Percentiles rank a stretch among this genome's conserved stretches.
phyloP scores from a whole-genome alignment of 495 filamentous ascomycete species.

The Talaromyces liani region DNA sequence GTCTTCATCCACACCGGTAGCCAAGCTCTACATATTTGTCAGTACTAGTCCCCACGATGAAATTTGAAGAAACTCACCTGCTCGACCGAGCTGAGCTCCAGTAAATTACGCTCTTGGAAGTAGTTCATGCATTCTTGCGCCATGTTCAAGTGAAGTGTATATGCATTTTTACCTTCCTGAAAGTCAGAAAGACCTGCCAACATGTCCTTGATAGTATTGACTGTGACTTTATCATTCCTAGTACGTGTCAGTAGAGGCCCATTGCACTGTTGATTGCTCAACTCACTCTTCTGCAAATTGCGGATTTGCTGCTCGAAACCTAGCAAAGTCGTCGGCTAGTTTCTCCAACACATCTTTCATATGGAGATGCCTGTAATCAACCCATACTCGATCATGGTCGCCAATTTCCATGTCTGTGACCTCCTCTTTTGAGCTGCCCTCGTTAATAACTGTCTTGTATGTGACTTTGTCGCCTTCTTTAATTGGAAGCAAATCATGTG shows the following conservation, averaged over 20 bases:
- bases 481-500: conserved; percentile 82
- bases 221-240: conserved; percentile 54
- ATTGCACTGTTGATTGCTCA: no score
- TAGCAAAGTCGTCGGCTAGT: conserved; percentile 84
- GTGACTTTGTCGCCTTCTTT: conserved; percentile 81
- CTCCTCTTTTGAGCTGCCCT: conserved; percentile 57
- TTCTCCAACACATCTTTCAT: conserved; percentile 98
- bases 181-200: conserved; percentile 90
- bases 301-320: conserved; percentile 86
- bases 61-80: conserved; percentile 35
- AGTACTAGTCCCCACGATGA: conserved; percentile 5
- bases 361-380: conserved; percentile 84
- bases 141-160: conserved; percentile 93
- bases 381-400: conserved; percentile 89
- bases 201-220: conserved; percentile 96
- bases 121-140: conserved; percentile 95
- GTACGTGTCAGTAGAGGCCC: background rate
- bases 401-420: conserved; percentile 84
- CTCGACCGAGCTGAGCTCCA: conserved; percentile 80
- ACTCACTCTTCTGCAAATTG: conserved; percentile 72
- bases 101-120: conserved; percentile 76
- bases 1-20: conserved; percentile 91
- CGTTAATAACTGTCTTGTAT: conserved; percentile 71
- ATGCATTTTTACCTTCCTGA: conserved; percentile 88
- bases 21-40: conserved; percentile 51